phyloP scores from a whole-genome alignment of 495 filamentous ascomycete genomes.

The Penicillium robsamsonii region DNA sequence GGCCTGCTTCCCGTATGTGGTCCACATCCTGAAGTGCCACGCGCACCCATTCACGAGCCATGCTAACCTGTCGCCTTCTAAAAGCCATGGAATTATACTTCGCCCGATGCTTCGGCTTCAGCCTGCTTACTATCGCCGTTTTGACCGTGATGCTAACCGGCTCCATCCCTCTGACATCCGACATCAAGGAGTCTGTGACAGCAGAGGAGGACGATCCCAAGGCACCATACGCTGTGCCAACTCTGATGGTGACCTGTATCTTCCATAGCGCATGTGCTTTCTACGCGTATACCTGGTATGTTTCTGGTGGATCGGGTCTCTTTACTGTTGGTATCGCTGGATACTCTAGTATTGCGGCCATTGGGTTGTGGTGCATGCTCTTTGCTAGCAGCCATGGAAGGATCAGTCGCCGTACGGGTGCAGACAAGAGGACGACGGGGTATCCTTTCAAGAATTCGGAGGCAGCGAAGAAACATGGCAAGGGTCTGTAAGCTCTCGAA shows the following conservation, averaged over 20 bases:
- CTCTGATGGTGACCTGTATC: conserved; percentile 59
- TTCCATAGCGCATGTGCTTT: conserved; percentile 65
- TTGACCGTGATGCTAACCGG: conserved; percentile 70
- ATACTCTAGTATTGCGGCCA: conserved; percentile 52
- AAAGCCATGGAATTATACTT: conserved; percentile 74
- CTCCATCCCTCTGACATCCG: conserved; percentile 65
- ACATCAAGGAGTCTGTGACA: conserved; percentile 39
- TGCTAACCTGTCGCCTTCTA: neutral
- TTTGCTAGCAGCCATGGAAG: conserved; percentile 64
- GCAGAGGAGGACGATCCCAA: conserved; percentile 52
- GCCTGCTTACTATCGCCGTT: conserved; percentile 62
- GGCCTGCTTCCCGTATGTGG: conserved; percentile 52
- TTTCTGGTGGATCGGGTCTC: conserved; percentile 45
- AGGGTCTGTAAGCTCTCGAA: conserved; percentile 20
- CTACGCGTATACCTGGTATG: conserved; percentile 66
- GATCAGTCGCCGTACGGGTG: conserved; percentile 69
- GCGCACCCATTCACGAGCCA: neutral
- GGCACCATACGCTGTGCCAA: conserved; percentile 67
- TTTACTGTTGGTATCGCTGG: conserved; percentile 56
- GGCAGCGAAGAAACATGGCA: conserved; percentile 56
- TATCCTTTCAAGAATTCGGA: conserved; percentile 65
- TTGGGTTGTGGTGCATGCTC: conserved; percentile 72
- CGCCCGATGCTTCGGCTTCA: conserved; percentile 64
- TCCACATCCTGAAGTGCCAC: neutral
- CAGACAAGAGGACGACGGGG: conserved; percentile 74